These are phyloP conservation scores for Cladosporium colombiae DNA, from an alignment of 2,329 filamentous ascomycete genomes.

Conservation along the genomic window DNA sequence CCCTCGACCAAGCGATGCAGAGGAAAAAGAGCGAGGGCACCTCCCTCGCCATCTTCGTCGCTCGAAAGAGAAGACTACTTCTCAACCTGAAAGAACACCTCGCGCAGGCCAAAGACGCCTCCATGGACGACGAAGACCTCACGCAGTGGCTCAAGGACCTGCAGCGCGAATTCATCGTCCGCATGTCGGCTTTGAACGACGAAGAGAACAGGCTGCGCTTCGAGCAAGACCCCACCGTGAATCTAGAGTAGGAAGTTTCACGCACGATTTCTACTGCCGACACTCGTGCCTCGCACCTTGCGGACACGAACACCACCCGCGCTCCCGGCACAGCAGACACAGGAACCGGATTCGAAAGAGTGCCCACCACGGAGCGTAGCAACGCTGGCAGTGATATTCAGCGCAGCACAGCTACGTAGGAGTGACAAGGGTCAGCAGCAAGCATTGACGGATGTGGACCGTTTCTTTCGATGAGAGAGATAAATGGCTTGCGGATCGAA, in stretches of 20 bases:
- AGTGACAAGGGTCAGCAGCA: neutral
- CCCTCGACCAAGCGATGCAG: conserved; percentile 55
- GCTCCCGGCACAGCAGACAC: neutral
- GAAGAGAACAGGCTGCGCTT: conserved; percentile 31
- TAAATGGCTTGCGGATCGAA: neutral
- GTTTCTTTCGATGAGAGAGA: neutral
- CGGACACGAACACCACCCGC: neutral
- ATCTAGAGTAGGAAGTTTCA: neutral
- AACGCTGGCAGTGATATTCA: neutral
- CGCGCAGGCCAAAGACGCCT: conserved; percentile 63
- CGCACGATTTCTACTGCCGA: neutral
- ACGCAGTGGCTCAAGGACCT: conserved; percentile 64
- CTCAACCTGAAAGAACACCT: conserved; percentile 73
- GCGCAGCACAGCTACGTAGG: neutral
- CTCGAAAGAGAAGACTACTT: conserved; percentile 70
- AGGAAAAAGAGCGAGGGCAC: conserved; percentile 60
- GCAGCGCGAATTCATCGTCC: conserved; percentile 71
- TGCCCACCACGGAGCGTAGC: neutral
- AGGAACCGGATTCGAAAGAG: neutral
- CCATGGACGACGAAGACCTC: conserved; percentile 65
- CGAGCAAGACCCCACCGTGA: neutral
- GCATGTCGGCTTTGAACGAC: conserved; percentile 69
- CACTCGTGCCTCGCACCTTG: neutral
- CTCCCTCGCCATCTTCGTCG: conserved; percentile 59
- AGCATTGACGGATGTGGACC: neutral